Evolutionary conservation across 2,329 filamentous ascomycete genomes (phyloP).

Genomic region (Sporothrix curviconia): DNA sequence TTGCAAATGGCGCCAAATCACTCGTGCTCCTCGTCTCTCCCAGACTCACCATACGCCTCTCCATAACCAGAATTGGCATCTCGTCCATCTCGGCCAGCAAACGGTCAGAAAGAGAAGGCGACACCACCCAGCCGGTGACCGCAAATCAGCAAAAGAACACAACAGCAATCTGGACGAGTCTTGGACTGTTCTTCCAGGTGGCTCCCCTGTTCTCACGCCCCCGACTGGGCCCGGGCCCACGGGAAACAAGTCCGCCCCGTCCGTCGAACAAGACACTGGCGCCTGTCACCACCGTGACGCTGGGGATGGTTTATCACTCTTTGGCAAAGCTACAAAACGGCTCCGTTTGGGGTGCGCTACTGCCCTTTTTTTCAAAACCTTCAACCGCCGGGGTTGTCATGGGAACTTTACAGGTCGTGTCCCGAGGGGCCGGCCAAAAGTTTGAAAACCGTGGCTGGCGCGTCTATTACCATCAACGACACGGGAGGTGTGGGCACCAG

Average conservation of each 20-base stretch:
- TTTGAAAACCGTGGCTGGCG: conserved; percentile 70
- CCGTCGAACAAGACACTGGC: too few relatives aligned
- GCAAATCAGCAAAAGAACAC: too few relatives aligned
- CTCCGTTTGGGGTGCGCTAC: too few relatives aligned
- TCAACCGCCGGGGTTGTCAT: conserved; percentile 69
- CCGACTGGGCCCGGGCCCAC: too few relatives aligned
- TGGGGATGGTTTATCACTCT: conserved; percentile 69
- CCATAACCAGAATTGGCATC: too few relatives aligned
- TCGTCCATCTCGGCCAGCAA: not conserved
- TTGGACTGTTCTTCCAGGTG: conserved; percentile 64
- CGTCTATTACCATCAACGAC: conserved; percentile 70
- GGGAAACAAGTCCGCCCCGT: too few relatives aligned
- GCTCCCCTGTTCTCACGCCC: conserved; percentile 57
- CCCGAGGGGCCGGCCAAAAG: conserved; percentile 63
- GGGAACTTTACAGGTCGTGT: conserved; percentile 69
- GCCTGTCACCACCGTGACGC: conserved; percentile 44
- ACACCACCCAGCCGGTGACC: conserved; percentile 13
- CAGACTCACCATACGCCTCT: too few relatives aligned
- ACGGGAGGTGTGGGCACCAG: conserved; percentile 79
- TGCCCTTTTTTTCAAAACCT: too few relatives aligned
- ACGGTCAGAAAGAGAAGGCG: conserved; percentile 6
- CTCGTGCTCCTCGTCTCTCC: too few relatives aligned
- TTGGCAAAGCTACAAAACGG: conserved; percentile 66
- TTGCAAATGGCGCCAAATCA: too few relatives aligned
- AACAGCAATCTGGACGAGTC: too few relatives aligned